Evolutionary conservation across 352 stramenopile species (phyloP).

Genomic region (Blastocystis sp.): DNA sequence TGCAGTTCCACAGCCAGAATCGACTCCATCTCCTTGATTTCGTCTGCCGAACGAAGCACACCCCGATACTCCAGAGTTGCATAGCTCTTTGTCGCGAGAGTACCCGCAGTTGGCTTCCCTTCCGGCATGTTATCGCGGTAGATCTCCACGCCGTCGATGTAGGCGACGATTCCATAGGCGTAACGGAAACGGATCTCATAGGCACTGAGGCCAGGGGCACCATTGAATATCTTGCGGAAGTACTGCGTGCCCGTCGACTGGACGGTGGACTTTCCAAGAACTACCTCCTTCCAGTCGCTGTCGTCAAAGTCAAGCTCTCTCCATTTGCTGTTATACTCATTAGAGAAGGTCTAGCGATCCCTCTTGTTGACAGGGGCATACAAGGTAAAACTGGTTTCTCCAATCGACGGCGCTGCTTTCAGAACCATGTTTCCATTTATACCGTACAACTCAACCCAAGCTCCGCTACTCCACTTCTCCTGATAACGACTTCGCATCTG

Average conservation of each 20-base stretch:
- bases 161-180: constrained; percentile 12
- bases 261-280: not conserved
- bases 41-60: not conserved
- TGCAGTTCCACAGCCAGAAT: constrained; percentile 19
- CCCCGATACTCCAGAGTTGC: not conserved
- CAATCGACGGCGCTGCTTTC: not conserved
- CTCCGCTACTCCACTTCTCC: not conserved
- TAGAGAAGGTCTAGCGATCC: not conserved
- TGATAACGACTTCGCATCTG: not conserved
- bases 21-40: not conserved
- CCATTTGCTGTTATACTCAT: not conserved
- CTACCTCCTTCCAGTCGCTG: not conserved
- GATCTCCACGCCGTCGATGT: constrained; percentile 31
- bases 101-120: not conserved
- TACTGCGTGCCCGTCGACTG: not conserved
- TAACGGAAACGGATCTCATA: constrained; percentile 13
- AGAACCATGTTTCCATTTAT: constrained; percentile 11
- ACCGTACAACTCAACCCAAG: not conserved
- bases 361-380: not conserved
- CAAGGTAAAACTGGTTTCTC: not conserved
- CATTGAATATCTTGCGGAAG: not conserved
- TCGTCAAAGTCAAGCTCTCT: not conserved
- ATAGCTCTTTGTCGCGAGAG: not conserved
- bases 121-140: constrained; percentile 26
- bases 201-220: not conserved